Conservation (phyloP, 345 rosid species). For the Physaria fendleri region DNA sequence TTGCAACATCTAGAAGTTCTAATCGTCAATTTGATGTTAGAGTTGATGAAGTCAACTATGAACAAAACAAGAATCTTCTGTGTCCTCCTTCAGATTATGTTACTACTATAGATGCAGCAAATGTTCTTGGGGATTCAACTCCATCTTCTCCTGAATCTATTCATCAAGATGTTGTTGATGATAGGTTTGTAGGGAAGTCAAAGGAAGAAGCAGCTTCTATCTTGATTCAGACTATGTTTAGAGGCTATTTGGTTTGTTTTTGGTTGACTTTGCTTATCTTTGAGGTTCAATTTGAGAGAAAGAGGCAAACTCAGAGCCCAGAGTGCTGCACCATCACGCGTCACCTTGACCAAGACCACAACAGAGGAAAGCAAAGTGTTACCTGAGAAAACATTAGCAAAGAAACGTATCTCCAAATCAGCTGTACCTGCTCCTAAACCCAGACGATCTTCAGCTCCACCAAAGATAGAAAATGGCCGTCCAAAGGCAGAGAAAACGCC, state of each 20-base stretch:
- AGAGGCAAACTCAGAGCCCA: constrained; percentile 54
- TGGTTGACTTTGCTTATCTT: no score
- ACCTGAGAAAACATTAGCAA: constrained; percentile 45
- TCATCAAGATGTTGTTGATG: constrained; percentile 10
- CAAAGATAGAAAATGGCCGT: constrained; percentile 47
- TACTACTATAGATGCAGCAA: constrained; percentile 25
- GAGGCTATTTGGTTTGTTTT: constrained; percentile 62
- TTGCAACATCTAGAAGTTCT: constrained; percentile 14
- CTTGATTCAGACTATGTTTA: constrained; percentile 70
- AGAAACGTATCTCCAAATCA: constrained; percentile 71
- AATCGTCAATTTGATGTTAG: constrained; percentile 49
- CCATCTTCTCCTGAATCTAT: constrained; percentile 39
- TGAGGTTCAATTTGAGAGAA: no score
- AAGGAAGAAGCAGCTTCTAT: constrained; percentile 69
- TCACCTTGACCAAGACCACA: constrained; percentile 14
- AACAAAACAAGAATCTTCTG: constrained; percentile 24
- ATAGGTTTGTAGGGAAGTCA: constrained; percentile 52
- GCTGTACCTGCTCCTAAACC: constrained; percentile 70
- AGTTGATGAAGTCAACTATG: constrained; percentile 36
- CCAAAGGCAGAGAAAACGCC: constrained; percentile 31
- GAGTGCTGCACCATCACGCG: constrained; percentile 30
- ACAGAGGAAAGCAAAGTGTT: constrained; percentile 37
- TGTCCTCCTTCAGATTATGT: constrained; percentile 26
- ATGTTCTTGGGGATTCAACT: constrained; percentile 15
- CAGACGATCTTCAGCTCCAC: constrained; percentile 66